Evolutionary conservation across 805 yeast genomes (phyloP).

Genomic region (Barnettozyma sucrosica): DNA sequence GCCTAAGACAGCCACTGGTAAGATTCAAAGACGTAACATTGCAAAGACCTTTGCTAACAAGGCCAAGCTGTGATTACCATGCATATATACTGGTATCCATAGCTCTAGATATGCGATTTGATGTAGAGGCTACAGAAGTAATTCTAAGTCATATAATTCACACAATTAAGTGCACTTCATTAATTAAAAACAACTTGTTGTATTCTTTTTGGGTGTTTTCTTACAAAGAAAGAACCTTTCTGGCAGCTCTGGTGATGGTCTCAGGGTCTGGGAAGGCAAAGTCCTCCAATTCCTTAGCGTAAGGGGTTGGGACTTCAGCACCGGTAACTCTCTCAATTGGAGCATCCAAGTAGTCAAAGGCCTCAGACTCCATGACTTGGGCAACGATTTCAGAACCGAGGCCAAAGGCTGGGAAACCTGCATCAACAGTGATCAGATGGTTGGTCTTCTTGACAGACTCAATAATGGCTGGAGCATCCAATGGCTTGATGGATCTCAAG

Average conservation of each 20-base stretch:
- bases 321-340: conserved; percentile 99
- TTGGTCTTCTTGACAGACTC: conserved; percentile 93
- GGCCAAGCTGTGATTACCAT: conserved; percentile 20
- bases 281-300: conserved; percentile 92
- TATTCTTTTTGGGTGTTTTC: neutral
- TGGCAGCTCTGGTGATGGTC: conserved; percentile 80
- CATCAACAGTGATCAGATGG: conserved; percentile 93
- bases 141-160: neutral
- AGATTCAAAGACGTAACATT: conserved; percentile 62
- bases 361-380: conserved; percentile 96
- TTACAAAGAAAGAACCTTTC: conserved; percentile 70
- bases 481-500: conserved; percentile 94
- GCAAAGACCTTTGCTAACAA: conserved; percentile 45
- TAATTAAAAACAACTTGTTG: neutral
- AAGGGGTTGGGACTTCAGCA: conserved; percentile 99
- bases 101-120: neutral
- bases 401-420: conserved; percentile 97
- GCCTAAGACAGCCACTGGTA: conserved; percentile 77
- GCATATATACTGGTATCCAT: too few relatives aligned
- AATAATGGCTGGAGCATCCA: conserved; percentile 82
- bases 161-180: neutral
- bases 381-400: conserved; percentile 98
- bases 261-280: conserved; percentile 98
- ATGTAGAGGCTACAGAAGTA: neutral
- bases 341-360: conserved; percentile 96